Evolutionary conservation across 306 rosid genomes (phyloP).

Genomic region (Gastrolobium villosum): DNA sequence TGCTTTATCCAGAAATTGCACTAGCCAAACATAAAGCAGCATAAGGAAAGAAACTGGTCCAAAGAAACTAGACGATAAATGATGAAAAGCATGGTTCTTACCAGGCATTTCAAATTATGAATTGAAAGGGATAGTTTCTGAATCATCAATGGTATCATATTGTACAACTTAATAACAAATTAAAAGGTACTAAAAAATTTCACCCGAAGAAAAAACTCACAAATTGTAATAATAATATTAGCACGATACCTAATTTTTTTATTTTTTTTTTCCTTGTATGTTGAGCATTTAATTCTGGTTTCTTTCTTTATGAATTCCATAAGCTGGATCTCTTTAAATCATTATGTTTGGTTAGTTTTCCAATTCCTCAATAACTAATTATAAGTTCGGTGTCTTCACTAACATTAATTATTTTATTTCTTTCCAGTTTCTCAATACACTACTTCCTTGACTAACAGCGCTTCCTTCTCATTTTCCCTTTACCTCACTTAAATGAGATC

Average conservation of each 20-base stretch:
- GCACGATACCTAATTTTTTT: background rate
- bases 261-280: background rate
- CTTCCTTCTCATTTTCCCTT: background rate
- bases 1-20: slow-evolving; percentile 24
- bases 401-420: background rate
- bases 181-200: background rate
- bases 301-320: slow-evolving; percentile 9
- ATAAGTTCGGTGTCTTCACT: background rate
- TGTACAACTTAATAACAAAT: background rate
- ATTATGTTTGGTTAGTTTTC: background rate
- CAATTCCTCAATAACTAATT: background rate
- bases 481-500: background rate
- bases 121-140: slow-evolving; percentile 1
- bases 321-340: background rate
- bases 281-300: background rate
- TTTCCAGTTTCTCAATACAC: slow-evolving; percentile 17
- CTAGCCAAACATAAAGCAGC: background rate
- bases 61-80: background rate
- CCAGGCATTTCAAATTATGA: slow-evolving; percentile 3
- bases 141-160: background rate
- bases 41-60: background rate
- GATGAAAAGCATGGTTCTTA: slow-evolving; percentile 6
- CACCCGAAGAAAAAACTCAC: too few relatives aligned
- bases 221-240: background rate
- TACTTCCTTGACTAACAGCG: background rate